phyloP scores from a whole-genome alignment of 1,284 basidiomycete genomes.

The Cronartium quercuum region DNA sequence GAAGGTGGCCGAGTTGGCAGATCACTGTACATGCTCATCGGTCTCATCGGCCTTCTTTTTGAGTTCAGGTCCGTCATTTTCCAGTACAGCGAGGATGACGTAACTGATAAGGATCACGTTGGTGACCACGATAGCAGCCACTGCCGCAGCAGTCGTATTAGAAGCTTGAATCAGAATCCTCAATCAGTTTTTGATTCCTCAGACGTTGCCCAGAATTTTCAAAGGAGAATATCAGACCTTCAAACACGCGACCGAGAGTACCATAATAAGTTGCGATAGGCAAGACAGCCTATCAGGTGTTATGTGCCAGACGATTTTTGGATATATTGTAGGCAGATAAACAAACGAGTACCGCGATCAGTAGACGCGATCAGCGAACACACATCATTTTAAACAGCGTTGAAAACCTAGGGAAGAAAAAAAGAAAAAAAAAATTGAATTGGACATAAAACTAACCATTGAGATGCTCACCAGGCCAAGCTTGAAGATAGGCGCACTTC shows the following conservation, averaged over 20 bases:
- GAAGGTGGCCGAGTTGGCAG: no score
- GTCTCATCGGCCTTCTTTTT: no score
- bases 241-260: slow-evolving; percentile 23
- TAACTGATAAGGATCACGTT: slow-evolving; percentile 36
- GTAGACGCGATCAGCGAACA: background rate
- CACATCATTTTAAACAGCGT: background rate
- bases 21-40: no score
- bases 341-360: background rate
- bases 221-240: slow-evolving; percentile 12
- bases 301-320: no score
- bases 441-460: background rate
- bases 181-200: background rate
- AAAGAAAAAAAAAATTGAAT: background rate
- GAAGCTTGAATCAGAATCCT: slow-evolving; percentile 4
- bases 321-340: background rate
- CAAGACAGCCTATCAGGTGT: slow-evolving; percentile 4
- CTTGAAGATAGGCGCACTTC: slow-evolving; percentile 31
- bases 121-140: slow-evolving; percentile 34
- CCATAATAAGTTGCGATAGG: slow-evolving; percentile 30
- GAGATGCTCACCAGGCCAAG: slow-evolving; percentile 27
- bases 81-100: slow-evolving; percentile 12
- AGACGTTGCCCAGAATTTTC: background rate
- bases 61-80: slow-evolving; percentile 1
- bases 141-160: slow-evolving; percentile 27
- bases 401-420: no score